These are phyloP conservation scores for Phytophthora foliorum DNA, from an alignment of 352 stramenopile genomes.

Conservation along the genomic window DNA sequence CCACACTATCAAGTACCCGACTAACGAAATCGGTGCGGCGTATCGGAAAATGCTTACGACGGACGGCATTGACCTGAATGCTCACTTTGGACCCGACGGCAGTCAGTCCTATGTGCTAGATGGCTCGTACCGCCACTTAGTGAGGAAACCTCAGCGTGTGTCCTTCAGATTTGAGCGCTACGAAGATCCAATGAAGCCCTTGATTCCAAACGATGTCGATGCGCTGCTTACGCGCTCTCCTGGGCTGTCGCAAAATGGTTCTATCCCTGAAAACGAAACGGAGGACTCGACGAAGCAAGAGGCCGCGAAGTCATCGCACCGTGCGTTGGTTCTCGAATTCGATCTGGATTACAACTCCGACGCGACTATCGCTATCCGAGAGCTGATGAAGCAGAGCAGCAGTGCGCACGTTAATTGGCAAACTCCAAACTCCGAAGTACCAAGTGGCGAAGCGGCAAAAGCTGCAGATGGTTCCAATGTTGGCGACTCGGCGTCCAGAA, in stretches of 20 bases:
- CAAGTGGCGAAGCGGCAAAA: slow-evolving; percentile 11
- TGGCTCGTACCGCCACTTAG: slow-evolving; percentile 93
- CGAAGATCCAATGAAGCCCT: slow-evolving; percentile 86
- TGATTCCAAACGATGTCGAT: slow-evolving; percentile 93
- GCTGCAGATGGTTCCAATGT: slow-evolving; percentile 2
- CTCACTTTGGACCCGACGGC: slow-evolving; percentile 50
- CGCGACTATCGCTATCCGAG: slow-evolving; percentile 94
- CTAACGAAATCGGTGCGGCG: slow-evolving; percentile 65
- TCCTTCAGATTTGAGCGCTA: slow-evolving; percentile 90
- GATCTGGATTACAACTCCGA: slow-evolving; percentile 77
- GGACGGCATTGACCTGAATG: slow-evolving; percentile 70
- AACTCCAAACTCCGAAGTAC: slow-evolving; percentile 9
- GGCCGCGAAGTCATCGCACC: slow-evolving; percentile 27
- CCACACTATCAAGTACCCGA: slow-evolving; percentile 86
- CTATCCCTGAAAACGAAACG: not conserved
- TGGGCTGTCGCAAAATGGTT: slow-evolving; percentile 1
- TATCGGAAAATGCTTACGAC: slow-evolving; percentile 67
- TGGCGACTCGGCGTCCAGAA: not conserved
- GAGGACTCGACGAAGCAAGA: slow-evolving; percentile 12
- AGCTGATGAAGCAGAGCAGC: slow-evolving; percentile 95
- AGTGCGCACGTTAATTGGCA: slow-evolving; percentile 81
- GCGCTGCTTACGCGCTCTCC: slow-evolving; percentile 35
- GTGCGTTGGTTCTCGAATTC: slow-evolving; percentile 69
- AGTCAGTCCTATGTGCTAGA: slow-evolving; percentile 76
- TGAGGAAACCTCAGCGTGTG: slow-evolving; percentile 89